These are phyloP conservation scores for Phylloporus sp. DNA, from an alignment of 768 basidiomycete genomes.

Conservation along the genomic window DNA sequence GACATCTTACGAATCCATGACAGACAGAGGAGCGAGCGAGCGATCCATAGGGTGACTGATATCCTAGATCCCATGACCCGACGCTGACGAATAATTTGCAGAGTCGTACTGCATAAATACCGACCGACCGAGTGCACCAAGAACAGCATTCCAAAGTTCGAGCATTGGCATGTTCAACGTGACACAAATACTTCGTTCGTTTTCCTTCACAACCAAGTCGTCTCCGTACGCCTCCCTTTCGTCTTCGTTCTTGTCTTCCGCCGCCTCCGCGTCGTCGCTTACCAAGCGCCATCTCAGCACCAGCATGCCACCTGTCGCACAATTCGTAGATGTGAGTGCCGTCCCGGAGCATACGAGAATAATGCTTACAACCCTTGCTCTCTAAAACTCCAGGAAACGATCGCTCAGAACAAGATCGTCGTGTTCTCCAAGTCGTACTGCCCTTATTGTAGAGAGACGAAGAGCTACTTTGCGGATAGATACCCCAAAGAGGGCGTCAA, in stretches of 20 bases:
- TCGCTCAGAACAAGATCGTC: constrained; percentile 47
- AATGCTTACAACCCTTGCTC: constrained; percentile 30
- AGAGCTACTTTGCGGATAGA: constrained; percentile 39
- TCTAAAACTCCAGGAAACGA: constrained; percentile 39
- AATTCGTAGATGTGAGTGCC: constrained; percentile 39
- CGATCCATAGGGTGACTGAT: background rate
- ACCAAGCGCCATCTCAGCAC: constrained; percentile 9
- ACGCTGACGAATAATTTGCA: background rate
- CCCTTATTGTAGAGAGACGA: constrained; percentile 49
- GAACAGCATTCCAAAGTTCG: background rate
- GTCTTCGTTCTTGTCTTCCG: constrained; percentile 18
- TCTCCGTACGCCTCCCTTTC: constrained; percentile 1
- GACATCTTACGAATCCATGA: background rate
- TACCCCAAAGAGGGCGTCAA: constrained; percentile 37
- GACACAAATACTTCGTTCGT: constrained; percentile 24
- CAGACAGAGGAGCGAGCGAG: background rate
- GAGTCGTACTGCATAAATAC: background rate
- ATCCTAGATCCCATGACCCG: background rate
- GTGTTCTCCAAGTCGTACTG: constrained; percentile 63
- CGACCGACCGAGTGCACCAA: background rate
- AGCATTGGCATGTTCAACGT: background rate
- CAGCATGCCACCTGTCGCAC: constrained; percentile 27
- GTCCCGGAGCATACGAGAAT: too few relatives aligned
- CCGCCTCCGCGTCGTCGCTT: constrained; percentile 27
- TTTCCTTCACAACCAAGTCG: constrained; percentile 8